Percentiles rank a stretch among this genome's conserved stretches.
phyloP scores from a whole-genome alignment of 1,139 yeast species.

The Yarrowia galli region DNA sequence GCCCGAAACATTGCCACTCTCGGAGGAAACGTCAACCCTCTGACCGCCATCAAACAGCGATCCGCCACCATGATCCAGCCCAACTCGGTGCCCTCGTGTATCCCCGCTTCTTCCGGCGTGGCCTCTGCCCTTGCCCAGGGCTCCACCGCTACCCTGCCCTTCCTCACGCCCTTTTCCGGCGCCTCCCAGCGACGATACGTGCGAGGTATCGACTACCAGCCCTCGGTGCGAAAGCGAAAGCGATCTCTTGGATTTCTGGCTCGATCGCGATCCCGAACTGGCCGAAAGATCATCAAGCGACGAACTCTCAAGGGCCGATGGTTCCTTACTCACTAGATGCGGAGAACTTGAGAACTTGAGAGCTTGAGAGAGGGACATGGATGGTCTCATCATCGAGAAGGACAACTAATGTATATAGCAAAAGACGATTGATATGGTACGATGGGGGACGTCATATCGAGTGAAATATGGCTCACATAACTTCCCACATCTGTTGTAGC shows the following conservation, averaged over 20 bases:
- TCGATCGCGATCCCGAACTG: slow-evolving; percentile 78
- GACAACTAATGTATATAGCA: slow-evolving; percentile 42
- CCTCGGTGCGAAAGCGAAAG: slow-evolving; percentile 88
- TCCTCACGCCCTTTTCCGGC: slow-evolving; percentile 43
- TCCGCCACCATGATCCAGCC: slow-evolving; percentile 37
- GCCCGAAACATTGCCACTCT: slow-evolving; percentile 22
- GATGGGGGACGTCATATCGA: no score
- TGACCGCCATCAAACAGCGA: slow-evolving; percentile 35
- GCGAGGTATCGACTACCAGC: slow-evolving; percentile 95
- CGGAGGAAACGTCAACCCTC: slow-evolving; percentile 25
- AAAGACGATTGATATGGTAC: neutral
- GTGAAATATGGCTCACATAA: no score
- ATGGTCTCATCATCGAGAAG: no score
- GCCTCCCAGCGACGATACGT: slow-evolving; percentile 63
- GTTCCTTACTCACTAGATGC: slow-evolving; percentile 76
- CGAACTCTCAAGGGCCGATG: slow-evolving; percentile 92
- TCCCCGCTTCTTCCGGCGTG: slow-evolving; percentile 28
- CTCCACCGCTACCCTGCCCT: slow-evolving; percentile 30
- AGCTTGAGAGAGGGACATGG: slow-evolving; percentile 1
- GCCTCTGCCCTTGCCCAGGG: slow-evolving; percentile 40
- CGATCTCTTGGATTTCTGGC: slow-evolving; percentile 91
- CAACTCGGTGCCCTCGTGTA: slow-evolving; percentile 29
- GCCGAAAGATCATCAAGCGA: slow-evolving; percentile 78
- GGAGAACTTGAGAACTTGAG: no score
- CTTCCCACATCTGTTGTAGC: no score